Conservation (phyloP, 2,329 filamentous ascomycete species). For the Rhynchosporium secalis region DNA sequence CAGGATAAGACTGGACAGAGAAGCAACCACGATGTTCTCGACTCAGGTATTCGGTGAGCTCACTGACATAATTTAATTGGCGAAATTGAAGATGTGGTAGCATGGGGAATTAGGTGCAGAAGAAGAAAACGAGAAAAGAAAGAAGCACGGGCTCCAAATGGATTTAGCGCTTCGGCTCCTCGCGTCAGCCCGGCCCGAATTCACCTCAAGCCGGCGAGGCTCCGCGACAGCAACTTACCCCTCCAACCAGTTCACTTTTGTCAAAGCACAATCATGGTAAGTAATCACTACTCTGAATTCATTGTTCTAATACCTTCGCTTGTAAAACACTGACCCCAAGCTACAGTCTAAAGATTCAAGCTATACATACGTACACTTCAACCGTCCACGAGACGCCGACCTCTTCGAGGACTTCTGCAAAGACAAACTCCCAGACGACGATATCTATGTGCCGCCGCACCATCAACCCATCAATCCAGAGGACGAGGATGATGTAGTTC, state of each 20-base stretch:
- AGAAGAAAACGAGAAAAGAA: background rate
- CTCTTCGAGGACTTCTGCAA: slow-evolving; percentile 76
- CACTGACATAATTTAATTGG: no score
- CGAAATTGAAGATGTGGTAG: no score
- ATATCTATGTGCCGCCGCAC: slow-evolving; percentile 78
- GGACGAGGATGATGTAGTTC: slow-evolving; percentile 85
- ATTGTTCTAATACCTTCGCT: background rate
- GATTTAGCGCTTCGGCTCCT: background rate
- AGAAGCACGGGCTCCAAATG: background rate
- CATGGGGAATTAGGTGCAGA: no score
- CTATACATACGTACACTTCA: slow-evolving; percentile 76
- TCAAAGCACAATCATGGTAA: background rate
- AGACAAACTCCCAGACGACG: slow-evolving; percentile 70
- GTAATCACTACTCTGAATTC: background rate
- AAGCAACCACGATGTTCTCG: no score
- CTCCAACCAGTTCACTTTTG: background rate
- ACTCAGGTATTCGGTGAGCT: no score
- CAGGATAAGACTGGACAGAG: no score
- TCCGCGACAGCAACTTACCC: background rate
- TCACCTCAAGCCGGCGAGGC: background rate
- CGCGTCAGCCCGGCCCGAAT: slow-evolving; percentile 5
- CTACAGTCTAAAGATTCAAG: slow-evolving; percentile 63
- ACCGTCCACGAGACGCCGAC: slow-evolving; percentile 69
- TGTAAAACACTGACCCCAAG: background rate
- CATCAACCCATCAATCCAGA: slow-evolving; percentile 83